Evolutionary conservation across 1,139 yeast species (phyloP).

Genomic region (Kodamaea sp.): DNA sequence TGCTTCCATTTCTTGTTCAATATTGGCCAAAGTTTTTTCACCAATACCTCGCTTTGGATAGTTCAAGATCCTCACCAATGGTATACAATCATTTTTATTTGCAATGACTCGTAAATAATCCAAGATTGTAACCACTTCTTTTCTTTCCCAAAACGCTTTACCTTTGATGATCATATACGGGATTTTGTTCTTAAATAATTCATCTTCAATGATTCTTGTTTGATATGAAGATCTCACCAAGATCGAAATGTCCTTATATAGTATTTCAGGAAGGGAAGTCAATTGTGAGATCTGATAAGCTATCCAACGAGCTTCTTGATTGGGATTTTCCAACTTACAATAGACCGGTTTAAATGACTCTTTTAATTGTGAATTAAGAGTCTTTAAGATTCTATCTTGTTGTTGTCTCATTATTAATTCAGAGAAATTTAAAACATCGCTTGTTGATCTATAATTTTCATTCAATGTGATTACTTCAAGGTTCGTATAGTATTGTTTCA

Average conservation of each 20-base stretch:
- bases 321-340: slow-evolving; percentile 33
- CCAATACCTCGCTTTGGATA: slow-evolving; percentile 76
- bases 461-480: slow-evolving; percentile 43
- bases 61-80: slow-evolving; percentile 54
- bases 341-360: slow-evolving; percentile 48
- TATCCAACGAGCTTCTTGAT: slow-evolving; percentile 56
- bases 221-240: slow-evolving; percentile 62
- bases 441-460: slow-evolving; percentile 80
- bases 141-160: slow-evolving; percentile 72
- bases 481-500: slow-evolving; percentile 45
- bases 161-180: slow-evolving; percentile 73
- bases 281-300: slow-evolving; percentile 52
- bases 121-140: slow-evolving; percentile 60
- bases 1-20: slow-evolving; percentile 22
- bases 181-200: slow-evolving; percentile 48
- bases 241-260: slow-evolving; percentile 64
- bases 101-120: slow-evolving; percentile 62
- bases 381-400: slow-evolving; percentile 37
- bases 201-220: slow-evolving; percentile 59
- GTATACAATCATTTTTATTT: slow-evolving; percentile 55
- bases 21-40: slow-evolving; percentile 41
- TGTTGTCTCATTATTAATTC: slow-evolving; percentile 68
- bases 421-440: slow-evolving; percentile 60
- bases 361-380: slow-evolving; percentile 43
- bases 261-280: slow-evolving; percentile 33